Evolutionary conservation across 139 green algal species (phyloP).

Genomic region (Picochlorum sp.): DNA sequence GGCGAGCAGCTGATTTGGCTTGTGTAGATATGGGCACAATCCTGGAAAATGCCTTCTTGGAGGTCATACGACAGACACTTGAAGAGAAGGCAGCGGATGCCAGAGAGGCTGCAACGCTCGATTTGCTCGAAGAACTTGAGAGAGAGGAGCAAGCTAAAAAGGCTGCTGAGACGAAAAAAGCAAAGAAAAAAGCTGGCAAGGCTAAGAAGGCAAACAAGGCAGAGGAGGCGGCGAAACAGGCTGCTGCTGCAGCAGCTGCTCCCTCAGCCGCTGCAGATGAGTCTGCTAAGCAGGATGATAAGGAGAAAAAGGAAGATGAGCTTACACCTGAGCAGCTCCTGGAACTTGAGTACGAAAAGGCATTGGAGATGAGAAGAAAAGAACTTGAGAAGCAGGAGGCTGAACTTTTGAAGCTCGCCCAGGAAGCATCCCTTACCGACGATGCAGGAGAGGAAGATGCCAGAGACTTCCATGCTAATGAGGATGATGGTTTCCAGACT

Average conservation of each 20-base stretch:
- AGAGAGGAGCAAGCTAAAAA: slow-evolving; percentile 36
- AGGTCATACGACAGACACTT: slow-evolving; percentile 37
- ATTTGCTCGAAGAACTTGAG: slow-evolving; percentile 58
- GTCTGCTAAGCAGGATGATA: background rate
- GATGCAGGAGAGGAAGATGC: background rate
- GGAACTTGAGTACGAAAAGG: slow-evolving; percentile 44
- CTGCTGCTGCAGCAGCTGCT: slow-evolving; percentile 1
- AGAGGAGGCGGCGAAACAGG: slow-evolving; percentile 8
- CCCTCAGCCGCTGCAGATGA: background rate
- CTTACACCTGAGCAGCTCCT: background rate
- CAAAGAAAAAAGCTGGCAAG: slow-evolving; percentile 31
- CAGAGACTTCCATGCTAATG: background rate
- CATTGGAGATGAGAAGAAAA: slow-evolving; percentile 48
- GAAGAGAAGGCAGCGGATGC: slow-evolving; percentile 39
- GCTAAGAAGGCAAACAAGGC: slow-evolving; percentile 29
- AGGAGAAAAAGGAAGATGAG: background rate
- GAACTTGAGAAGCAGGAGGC: slow-evolving; percentile 50
- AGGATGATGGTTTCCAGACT: background rate
- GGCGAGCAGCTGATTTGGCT: slow-evolving; percentile 28
- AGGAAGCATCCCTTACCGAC: slow-evolving; percentile 34
- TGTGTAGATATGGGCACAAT: slow-evolving; percentile 49
- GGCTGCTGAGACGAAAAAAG: slow-evolving; percentile 30
- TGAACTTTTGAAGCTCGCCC: slow-evolving; percentile 41
- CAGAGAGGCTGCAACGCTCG: slow-evolving; percentile 43
- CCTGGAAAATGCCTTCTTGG: slow-evolving; percentile 40